Conservation (phyloP, 305 asterid genomes). For the Stenogyne calaminthoides region DNA sequence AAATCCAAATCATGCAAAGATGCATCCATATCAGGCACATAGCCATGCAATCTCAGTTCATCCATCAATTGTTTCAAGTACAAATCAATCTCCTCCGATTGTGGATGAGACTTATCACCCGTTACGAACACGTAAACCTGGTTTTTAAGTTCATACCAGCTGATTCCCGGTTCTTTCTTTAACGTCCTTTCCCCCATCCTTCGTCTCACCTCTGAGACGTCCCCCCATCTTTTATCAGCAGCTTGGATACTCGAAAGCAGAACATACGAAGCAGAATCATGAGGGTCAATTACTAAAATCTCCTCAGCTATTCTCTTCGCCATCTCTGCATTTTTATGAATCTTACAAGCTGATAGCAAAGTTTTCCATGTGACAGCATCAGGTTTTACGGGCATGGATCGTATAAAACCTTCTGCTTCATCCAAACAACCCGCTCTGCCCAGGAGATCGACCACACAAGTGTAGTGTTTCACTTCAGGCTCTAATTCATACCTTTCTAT, state of each 20-base stretch:
- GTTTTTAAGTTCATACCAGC: constrained; percentile 84
- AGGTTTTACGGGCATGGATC: constrained; percentile 72
- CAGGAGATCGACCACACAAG: constrained; percentile 84
- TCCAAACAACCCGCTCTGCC: constrained; percentile 80
- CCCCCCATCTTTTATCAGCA: constrained; percentile 61
- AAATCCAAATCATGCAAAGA: constrained; percentile 76
- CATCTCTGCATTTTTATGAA: constrained; percentile 67
- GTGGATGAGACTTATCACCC: constrained; percentile 72
- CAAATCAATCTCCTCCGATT: constrained; percentile 44
- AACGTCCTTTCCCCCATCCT: constrained; percentile 64
- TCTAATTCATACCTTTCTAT: constrained; percentile 45
- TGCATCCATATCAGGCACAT: constrained; percentile 66
- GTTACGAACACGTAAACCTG: constrained; percentile 55
- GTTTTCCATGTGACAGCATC: constrained; percentile 82
- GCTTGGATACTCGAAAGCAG: constrained; percentile 81
- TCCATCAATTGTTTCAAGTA: constrained; percentile 61
- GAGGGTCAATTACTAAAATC: constrained; percentile 63
- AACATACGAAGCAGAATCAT: constrained; percentile 73
- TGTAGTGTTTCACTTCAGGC: constrained; percentile 82
- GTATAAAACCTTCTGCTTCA: constrained; percentile 71
- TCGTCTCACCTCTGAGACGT: constrained; percentile 59
- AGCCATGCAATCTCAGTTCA: constrained; percentile 61
- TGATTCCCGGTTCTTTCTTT: constrained; percentile 82
- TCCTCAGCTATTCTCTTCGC: constrained; percentile 63
- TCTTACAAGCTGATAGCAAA: constrained; percentile 77